Evolutionary conservation across 1,139 yeast species (phyloP).

Genomic region (Pichia sp.): DNA sequence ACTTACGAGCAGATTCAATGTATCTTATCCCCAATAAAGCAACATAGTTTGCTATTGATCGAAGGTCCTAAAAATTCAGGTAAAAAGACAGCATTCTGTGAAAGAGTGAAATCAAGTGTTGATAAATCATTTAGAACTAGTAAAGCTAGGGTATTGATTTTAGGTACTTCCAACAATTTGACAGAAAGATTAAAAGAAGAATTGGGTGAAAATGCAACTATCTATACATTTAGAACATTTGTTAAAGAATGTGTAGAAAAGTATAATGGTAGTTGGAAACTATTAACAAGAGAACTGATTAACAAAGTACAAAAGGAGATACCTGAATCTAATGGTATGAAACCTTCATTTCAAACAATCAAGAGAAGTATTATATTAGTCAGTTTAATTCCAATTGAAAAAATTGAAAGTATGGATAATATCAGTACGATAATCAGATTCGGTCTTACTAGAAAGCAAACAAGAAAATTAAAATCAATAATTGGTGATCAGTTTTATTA

Average conservation of each 20-base stretch:
- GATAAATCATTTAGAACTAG: too few relatives aligned
- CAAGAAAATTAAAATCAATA: slow-evolving; percentile 1
- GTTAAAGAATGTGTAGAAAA: slow-evolving; percentile 1
- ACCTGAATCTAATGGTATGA: too few relatives aligned
- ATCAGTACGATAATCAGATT: slow-evolving; percentile 4
- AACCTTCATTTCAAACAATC: slow-evolving; percentile 5
- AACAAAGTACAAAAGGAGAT: too few relatives aligned
- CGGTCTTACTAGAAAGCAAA: slow-evolving; percentile 3
- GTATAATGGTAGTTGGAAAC: slow-evolving; percentile 3
- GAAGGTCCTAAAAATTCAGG: neutral
- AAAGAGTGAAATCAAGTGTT: neutral
- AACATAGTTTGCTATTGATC: neutral
- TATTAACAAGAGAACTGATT: neutral
- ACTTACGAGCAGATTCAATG: neutral
- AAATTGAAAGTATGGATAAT: slow-evolving; percentile 1
- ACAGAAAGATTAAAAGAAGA: neutral
- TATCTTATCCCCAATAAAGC: neutral
- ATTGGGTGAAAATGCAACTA: neutral
- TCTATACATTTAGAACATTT: slow-evolving; percentile 2
- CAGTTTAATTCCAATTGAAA: slow-evolving; percentile 1
- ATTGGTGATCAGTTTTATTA: slow-evolving; percentile 6
- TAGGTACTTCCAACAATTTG: slow-evolving; percentile 1
- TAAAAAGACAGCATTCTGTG: neutral
- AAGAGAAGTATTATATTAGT: too few relatives aligned
- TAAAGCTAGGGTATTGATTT: too few relatives aligned